Base-by-base conservation (phyloP, 306 rosid genomes). In the Erythrophleum fordii region DNA sequence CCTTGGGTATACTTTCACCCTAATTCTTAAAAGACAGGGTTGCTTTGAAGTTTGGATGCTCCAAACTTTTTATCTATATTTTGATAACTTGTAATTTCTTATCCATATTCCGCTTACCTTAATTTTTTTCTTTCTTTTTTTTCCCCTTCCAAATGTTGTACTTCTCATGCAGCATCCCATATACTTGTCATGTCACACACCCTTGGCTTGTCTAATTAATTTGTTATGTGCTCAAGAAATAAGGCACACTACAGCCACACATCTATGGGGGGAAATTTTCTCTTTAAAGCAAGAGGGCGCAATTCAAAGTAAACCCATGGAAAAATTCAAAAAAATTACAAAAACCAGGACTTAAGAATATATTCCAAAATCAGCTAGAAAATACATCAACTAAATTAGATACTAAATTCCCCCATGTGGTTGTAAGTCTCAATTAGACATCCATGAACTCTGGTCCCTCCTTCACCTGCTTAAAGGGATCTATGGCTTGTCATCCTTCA, bases 251-350 rank as follows among this genome's bases (percentile, higher is more conserved):
- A 29, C 35, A 16, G 39, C 31, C 61, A 77, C 45, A 72, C 64
- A 14, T 45, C 20, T 16, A 13, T n/a, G 31, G 12, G 59, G 6
- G 20, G 26, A 16, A 29, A 44, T 18, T 25, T 55, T 26, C 42
- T 59, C 51, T 56, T 5, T 44, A 56, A 78, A 78, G 45, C 45
- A 68, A 39, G 59, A 69, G 48, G 7, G 52, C 6, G 26, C 31
- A 78, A 69, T 68, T 78, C 49, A 28, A 56, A 79, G 68, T 44
- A 58, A 79, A 58, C 37, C 25, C 39, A 31, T 58, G 18, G 14
- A 26, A 45, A 45, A 8, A 9, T 44, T 26, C n/a, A n/a, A n/a
- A n/a, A 56, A 46, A 79, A 13, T 76, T 48, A 11, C 37, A 76
- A 34, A 31, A 46, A 34, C 37, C 52, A 76, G 48, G 8, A 46